Evolutionary conservation across 306 rosid species (phyloP), one percentile per base, ranked within the genome.

Genomic region (Canavalia gladiata): DNA sequence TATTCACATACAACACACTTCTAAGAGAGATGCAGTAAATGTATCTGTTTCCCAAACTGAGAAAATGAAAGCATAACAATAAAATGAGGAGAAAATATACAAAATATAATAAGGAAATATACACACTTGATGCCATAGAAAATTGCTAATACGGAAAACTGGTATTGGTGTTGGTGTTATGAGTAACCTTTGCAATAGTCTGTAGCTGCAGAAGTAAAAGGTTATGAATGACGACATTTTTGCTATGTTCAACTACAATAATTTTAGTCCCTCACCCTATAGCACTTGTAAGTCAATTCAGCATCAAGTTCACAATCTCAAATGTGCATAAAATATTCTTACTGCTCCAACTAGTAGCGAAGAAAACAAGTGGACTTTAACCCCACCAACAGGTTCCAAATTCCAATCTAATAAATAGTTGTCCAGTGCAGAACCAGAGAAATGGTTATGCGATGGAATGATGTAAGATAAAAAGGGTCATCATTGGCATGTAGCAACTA

Each of bases 51-150:
- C 49, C 63, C 60, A 46, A 33, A n/a, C 25, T 46, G 52, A 25
- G 9, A 31, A 68, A 69, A 79, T 54, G 25, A 30, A 78, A 43
- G 58, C 68, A 45, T 68, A 31, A n/a, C 33, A 35, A 58, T 46
- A 28, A 70, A 34, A 72, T 58, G 58, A 43, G 11, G 33, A n/a
- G 43, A 30, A 18, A 18, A 18, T 18, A 18, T 18, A 18, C 25
- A 18, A 18, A 18, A 18, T 18, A 18, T 18, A 18, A 18, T 18
- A 18, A 18, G 25, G 25, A 18, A 18, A 18, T 18, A 18, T 18
- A 18, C 25, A 18, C 25, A 18, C 25, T 18, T 18, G 25, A 18
- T 0, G 25, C 25, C 25, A 18, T 18, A 18, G 25, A 18, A 18
- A 18, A 18, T 18, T 18, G 25, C 25, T 18, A 18, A 18, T 18